A percentile compares a stretch with the other conserved stretches of the same genome.
phyloP scores from a whole-genome alignment of 495 filamentous ascomycete species.

The Amniculicola lignicola region DNA sequence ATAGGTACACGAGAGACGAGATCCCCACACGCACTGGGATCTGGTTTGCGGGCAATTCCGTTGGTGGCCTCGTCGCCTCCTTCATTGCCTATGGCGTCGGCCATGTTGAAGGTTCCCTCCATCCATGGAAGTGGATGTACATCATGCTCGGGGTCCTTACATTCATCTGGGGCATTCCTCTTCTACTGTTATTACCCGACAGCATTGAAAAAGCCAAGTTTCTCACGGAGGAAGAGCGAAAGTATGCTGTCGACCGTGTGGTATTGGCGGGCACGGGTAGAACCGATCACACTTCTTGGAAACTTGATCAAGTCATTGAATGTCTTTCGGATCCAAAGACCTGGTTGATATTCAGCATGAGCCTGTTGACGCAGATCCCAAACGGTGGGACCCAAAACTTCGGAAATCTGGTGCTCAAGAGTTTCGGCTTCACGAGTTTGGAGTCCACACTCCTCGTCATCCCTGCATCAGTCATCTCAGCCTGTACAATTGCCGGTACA shows the following conservation, averaged over 20 bases:
- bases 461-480: conserved; percentile 12
- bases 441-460: conserved; percentile 54
- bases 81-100: conserved; percentile 54
- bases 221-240: conserved; percentile 26
- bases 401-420: conserved; percentile 59
- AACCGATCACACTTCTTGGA: conserved; percentile 17
- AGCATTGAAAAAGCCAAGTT: conserved; percentile 49
- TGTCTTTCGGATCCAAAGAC: conserved; percentile 59
- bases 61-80: conserved; percentile 35
- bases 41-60: conserved; percentile 51
- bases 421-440: conserved; percentile 57
- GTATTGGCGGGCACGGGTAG: conserved; percentile 10
- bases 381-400: conserved; percentile 60
- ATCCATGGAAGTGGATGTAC: conserved; percentile 33
- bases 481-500: background rate
- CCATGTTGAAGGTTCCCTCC: conserved; percentile 30
- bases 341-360: conserved; percentile 61
- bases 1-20: conserved; percentile 50
- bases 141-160: conserved; percentile 48
- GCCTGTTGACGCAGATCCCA: conserved; percentile 54
- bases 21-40: conserved; percentile 58
- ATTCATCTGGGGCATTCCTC: conserved; percentile 43
- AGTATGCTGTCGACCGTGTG: conserved; percentile 13
- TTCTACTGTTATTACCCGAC: conserved; percentile 43
- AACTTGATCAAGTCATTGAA: conserved; percentile 51